Percentiles rank a stretch among this genome's conserved stretches.
These are phyloP conservation scores for Penicillium rolfsii DNA, from an alignment of 2,329 filamentous ascomycete genomes.

Conservation along the genomic window DNA sequence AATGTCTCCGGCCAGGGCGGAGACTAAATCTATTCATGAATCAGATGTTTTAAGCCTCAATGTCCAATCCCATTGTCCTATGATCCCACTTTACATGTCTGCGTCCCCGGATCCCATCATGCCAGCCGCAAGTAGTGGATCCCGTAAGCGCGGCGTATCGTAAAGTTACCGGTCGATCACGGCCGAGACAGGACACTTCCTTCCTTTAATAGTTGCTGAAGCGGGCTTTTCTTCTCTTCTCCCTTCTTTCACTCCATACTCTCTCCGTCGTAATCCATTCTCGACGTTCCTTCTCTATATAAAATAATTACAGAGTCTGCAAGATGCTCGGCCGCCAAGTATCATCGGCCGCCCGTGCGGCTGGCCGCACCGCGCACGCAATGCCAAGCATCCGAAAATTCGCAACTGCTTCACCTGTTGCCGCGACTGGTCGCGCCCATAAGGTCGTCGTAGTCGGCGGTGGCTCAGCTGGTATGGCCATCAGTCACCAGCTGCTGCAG, in stretches of 20 bases:
- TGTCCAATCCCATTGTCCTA: neutral
- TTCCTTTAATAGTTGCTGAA: constrained; percentile 6
- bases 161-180: constrained; percentile 23
- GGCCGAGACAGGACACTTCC: constrained; percentile 16
- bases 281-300: neutral
- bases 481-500: constrained; percentile 69
- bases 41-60: neutral
- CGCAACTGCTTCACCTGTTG: constrained; percentile 43
- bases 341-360: constrained; percentile 29
- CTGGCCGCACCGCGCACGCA: constrained; percentile 23
- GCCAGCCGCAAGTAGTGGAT: constrained; percentile 10
- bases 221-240: neutral
- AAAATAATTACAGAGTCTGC: neutral
- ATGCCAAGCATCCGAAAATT: constrained; percentile 21
- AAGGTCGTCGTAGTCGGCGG: constrained; percentile 69
- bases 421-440: constrained; percentile 53
- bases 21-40: neutral
- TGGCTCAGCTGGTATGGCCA: constrained; percentile 66
- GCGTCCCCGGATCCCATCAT: neutral
- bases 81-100: neutral
- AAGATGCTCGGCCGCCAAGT: constrained; percentile 35
- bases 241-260: neutral
- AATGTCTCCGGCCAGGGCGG: constrained; percentile 4
- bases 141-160: constrained; percentile 14
- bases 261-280: no score